Conservation (phyloP, 768 basidiomycete species). For the Cystobasidium onofrii region DNA sequence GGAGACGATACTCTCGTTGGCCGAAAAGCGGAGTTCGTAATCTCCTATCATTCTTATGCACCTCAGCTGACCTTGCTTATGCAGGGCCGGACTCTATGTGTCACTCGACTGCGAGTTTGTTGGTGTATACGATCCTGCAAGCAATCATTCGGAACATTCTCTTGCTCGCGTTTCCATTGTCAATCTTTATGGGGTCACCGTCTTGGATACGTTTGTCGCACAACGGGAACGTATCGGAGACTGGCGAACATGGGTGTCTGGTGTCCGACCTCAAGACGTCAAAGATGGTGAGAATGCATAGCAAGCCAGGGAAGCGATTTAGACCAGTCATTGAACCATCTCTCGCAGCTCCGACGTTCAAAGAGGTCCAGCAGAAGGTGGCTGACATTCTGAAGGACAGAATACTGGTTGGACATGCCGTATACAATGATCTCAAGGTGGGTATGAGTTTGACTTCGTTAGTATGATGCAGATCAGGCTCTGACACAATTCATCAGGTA, state of each 20-base stretch:
- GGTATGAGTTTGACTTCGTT: conserved; percentile 23
- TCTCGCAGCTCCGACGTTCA: conserved; percentile 19
- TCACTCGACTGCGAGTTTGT: conserved; percentile 98
- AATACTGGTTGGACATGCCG: conserved; percentile 72
- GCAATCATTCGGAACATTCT: conserved; percentile 69
- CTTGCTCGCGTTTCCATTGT: conserved; percentile 83
- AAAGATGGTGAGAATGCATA: conserved; percentile 49
- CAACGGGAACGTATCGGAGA: conserved; percentile 84
- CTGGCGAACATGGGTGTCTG: conserved; percentile 82
- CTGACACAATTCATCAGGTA: conserved; percentile 42
- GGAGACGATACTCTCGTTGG: conserved; percentile 10
- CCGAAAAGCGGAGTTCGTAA: conserved; percentile 11
- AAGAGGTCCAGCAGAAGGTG: conserved; percentile 52
- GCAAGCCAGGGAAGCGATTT: conserved; percentile 65
- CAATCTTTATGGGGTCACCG: conserved; percentile 66
- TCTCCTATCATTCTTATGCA: background rate
- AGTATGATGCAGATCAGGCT: background rate
- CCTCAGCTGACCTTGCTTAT: background rate
- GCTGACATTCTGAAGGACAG: conserved; percentile 67
- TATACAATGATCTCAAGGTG: conserved; percentile 83
- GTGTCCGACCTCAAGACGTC: conserved; percentile 69
- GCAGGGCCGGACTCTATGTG: conserved; percentile 28
- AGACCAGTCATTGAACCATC: background rate
- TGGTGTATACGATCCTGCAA: conserved; percentile 59
- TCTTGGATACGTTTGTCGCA: conserved; percentile 75